A percentile compares a stretch with the other conserved stretches of the same genome.
These are phyloP conservation scores for Fragaria vesca DNA, from an alignment of 306 rosid species.

Conservation along the genomic window DNA sequence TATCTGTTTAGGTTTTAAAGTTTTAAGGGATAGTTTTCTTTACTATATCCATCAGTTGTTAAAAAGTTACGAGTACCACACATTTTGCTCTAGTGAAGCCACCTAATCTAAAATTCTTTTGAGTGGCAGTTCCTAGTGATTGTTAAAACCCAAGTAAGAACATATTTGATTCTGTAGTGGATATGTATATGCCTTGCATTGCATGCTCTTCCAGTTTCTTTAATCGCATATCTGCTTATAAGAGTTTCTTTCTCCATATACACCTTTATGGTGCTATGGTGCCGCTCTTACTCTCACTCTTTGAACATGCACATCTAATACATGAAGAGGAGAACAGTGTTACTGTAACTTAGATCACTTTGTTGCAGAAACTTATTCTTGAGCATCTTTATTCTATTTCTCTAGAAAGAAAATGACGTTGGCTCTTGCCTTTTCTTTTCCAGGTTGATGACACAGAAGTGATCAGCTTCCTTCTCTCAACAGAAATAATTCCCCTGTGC, in stretches of 20 bases:
- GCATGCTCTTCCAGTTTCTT: neutral
- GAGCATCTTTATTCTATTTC: neutral
- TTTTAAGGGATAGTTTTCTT: neutral
- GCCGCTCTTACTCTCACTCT: neutral
- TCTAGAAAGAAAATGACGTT: neutral
- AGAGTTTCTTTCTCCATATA: neutral
- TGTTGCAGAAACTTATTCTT: neutral
- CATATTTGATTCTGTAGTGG: neutral
- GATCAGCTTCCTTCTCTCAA: conserved; percentile 72
- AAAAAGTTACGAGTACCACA: neutral
- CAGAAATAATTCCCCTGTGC: conserved; percentile 78
- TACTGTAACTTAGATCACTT: neutral
- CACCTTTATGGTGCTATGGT: neutral
- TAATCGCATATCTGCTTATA: neutral
- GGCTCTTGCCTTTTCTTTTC: conserved; percentile 12
- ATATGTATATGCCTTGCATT: neutral
- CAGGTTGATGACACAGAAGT: conserved; percentile 79
- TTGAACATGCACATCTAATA: neutral
- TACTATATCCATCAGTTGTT: neutral
- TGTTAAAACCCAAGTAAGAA: neutral
- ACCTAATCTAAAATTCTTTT: neutral
- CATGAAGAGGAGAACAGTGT: conserved; percentile 2
- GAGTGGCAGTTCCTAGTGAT: neutral
- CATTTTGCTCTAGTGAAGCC: neutral
- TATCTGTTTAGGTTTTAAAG: neutral